Evolutionary conservation across 1,139 yeast species (phyloP).

Genomic region (Diutina mesorugosa): DNA sequence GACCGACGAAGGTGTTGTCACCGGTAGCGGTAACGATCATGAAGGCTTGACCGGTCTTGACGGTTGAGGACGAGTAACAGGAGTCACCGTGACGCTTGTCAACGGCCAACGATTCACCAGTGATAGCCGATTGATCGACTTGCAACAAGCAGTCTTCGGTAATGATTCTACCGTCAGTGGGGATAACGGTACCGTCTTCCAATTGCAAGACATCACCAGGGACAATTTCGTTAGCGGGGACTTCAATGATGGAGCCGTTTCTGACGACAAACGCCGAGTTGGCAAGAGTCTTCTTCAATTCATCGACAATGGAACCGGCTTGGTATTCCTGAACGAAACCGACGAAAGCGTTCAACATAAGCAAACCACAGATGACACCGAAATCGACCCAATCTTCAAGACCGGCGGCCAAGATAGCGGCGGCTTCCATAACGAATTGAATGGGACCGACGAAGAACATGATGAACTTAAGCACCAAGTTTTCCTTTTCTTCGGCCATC

Average conservation of each 20-base stretch:
- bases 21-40: slow-evolving; percentile 95
- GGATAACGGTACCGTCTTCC: slow-evolving; percentile 91
- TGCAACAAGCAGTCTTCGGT: slow-evolving; percentile 83
- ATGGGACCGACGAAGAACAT: slow-evolving; percentile 96
- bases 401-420: slow-evolving; percentile 96
- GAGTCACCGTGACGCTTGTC: slow-evolving; percentile 86
- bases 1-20: slow-evolving; percentile 85
- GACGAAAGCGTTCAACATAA: slow-evolving; percentile 81
- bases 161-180: slow-evolving; percentile 91
- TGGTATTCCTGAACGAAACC: slow-evolving; percentile 97
- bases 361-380: slow-evolving; percentile 90
- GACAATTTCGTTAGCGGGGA: slow-evolving; percentile 72
- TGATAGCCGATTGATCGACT: slow-evolving; percentile 95
- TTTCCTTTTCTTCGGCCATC: slow-evolving; percentile 90
- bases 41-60: slow-evolving; percentile 94
- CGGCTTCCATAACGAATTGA: slow-evolving; percentile 99
- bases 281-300: slow-evolving; percentile 85
- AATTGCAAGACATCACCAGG: slow-evolving; percentile 89
- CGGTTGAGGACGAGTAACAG: slow-evolving; percentile 88
- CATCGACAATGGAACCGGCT: slow-evolving; percentile 94
- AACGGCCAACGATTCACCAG: slow-evolving; percentile 96
- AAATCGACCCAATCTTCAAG: slow-evolving; percentile 98
- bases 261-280: slow-evolving; percentile 80
- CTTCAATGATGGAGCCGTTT: slow-evolving; percentile 66
- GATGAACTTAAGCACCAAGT: slow-evolving; percentile 68